Base-by-base conservation (phyloP, 2,329 filamentous ascomycete genomes). In the Penicillium sp. region DNA sequence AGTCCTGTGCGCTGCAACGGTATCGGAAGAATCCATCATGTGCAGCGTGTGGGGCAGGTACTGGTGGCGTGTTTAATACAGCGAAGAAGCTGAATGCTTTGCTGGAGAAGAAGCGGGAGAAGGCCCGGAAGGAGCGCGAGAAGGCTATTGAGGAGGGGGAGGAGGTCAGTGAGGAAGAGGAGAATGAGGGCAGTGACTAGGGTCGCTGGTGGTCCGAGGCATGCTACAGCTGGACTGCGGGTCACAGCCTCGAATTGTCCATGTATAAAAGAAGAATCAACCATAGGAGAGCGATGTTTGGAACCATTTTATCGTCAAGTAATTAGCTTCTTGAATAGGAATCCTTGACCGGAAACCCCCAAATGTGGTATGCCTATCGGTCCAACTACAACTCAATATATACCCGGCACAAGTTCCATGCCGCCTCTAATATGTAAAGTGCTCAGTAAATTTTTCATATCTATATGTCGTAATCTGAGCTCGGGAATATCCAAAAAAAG, bases 1-100 rank as follows among this genome's bases (percentile, higher is more conserved):
- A 97, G 76, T 83, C 85, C 1, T 99, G 95, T 77, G 95, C 95
- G 28, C 81, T 98, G 70, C 88, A 91, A 74, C 82, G 93, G 67
- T 98, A 97, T 75, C 85, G 91, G 65, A 95, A 92, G 74, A 92
- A 93, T 70, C 93, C 93, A 4, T 88, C 87, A 2, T 98, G 95
- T 76, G 92, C 91, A 2, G 91, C 90, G 4, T 98, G 95, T 75
- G 91, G 92, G 0, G 84, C 89, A 0, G 91, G 92, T 5, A 98
- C 93, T 0, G 89, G 90, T 33, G 95, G 95, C 0, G 91, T 96
- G 0, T 98, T 98, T 73, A 97, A 96, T 75, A 85, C 87, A 3
- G 93, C 93, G 1, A 96, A 92, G 81, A 90, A 89, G 68, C 74
- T 98, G 70, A 91, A 90, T 75, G 91, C 90, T 75, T 76, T 98